Conservation (phyloP, 1,284 basidiomycete species). For the Trichosporon coremiiforme region DNA sequence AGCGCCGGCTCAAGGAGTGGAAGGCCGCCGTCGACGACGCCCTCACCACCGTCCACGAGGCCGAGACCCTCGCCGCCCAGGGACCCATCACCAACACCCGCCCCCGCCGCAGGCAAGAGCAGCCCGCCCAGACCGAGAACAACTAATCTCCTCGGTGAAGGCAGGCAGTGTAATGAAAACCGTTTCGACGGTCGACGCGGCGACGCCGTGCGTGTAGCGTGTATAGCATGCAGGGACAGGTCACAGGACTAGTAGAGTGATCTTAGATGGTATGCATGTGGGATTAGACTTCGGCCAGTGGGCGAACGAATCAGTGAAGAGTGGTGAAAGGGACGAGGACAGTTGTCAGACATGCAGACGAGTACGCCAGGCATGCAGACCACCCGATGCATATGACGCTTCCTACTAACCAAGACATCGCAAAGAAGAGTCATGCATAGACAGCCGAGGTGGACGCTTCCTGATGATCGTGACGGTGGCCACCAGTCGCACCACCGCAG, state of each 20-base stretch:
- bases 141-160: not conserved
- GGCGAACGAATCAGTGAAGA: not conserved
- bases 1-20: constrained; percentile 77
- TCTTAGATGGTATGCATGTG: constrained; percentile 20
- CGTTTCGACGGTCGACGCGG: not conserved
- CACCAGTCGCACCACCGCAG: not conserved
- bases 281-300: not conserved
- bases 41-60: constrained; percentile 48
- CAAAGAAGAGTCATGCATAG: not conserved
- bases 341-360: too few species aligned
- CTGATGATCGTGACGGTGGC: not conserved
- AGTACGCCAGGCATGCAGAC: not conserved
- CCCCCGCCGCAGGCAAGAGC: constrained; percentile 35
- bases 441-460: not conserved
- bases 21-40: constrained; percentile 60
- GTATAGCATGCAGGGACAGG: constrained; percentile 17
- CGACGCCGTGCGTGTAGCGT: constrained; percentile 13
- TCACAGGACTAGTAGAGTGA: constrained; percentile 19
- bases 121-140: constrained; percentile 20
- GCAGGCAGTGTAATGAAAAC: constrained; percentile 11
- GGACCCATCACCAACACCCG: constrained; percentile 35
- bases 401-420: not conserved
- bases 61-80: constrained; percentile 46
- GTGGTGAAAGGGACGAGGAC: too few species aligned
- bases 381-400: not conserved